Conservation (phyloP, 2,329 filamentous ascomycete species). For the Cryphonectria japonica region DNA sequence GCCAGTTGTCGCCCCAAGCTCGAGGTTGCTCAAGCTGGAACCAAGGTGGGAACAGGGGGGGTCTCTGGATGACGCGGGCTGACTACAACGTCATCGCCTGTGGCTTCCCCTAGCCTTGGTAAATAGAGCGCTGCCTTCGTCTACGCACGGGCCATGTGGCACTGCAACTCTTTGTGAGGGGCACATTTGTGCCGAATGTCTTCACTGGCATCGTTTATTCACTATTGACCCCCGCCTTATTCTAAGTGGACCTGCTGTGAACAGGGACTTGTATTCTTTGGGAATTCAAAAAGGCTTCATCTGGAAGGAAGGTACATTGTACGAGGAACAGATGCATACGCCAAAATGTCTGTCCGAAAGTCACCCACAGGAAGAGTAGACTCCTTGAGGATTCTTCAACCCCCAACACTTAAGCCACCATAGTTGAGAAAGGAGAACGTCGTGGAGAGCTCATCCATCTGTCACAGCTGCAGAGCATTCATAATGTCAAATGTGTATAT, state of each 20-base stretch:
- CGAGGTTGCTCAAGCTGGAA: conserved; percentile 21
- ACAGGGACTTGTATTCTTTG: neutral
- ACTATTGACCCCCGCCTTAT: neutral
- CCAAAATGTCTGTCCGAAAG: neutral
- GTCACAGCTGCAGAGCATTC: neutral
- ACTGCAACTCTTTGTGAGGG: neutral
- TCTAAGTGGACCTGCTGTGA: neutral
- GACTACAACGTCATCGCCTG: conserved; percentile 28
- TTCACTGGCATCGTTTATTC: neutral
- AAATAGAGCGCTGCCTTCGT: neutral
- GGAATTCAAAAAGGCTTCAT: neutral
- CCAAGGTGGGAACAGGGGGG: conserved; percentile 20
- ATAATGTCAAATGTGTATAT: neutral
- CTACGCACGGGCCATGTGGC: conserved; percentile 8
- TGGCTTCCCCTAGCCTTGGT: conserved; percentile 1
- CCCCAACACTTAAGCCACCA: neutral
- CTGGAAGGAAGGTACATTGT: neutral
- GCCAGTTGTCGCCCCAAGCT: conserved; percentile 26
- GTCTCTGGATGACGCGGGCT: conserved; percentile 12
- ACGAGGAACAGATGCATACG: neutral
- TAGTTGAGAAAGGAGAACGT: neutral
- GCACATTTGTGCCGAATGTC: neutral
- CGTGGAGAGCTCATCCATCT: neutral
- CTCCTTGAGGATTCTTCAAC: neutral
- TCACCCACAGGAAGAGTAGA: neutral